A percentile compares a stretch with the other conserved stretches of the same genome.
These are phyloP conservation scores for Brassica cretica DNA, from an alignment of 345 rosid species.

Conservation along the genomic window DNA sequence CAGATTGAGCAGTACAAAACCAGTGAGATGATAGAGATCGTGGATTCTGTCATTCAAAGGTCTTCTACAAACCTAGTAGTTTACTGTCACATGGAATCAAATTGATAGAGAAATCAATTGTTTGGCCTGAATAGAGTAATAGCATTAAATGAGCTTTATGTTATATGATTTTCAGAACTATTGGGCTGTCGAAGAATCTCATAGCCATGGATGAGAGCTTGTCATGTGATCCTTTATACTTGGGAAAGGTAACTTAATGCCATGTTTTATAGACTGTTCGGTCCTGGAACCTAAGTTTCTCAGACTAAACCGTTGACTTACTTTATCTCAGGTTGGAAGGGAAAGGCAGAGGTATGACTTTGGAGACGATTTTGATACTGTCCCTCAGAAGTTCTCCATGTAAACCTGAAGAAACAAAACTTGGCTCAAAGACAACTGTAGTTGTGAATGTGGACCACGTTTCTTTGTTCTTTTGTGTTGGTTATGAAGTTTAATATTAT, in stretches of 20 bases:
- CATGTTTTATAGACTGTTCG: not conserved
- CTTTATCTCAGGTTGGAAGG: conserved; percentile 62
- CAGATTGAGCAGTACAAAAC: conserved; percentile 93
- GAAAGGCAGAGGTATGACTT: conserved; percentile 91
- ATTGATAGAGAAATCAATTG: not conserved
- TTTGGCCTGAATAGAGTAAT: conserved; percentile 6
- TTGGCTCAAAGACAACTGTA: conserved; percentile 12
- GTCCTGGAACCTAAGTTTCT: conserved; percentile 20
- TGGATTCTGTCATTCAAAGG: conserved; percentile 91
- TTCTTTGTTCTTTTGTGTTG: conserved; percentile 17
- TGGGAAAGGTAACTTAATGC: conserved; percentile 62
- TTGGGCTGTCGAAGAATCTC: conserved; percentile 81
- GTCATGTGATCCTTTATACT: conserved; percentile 77
- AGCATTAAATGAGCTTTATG: not conserved
- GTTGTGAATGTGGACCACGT: conserved; percentile 14
- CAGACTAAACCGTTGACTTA: conserved; percentile 17
- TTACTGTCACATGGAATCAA: not conserved
- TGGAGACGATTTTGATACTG: conserved; percentile 80
- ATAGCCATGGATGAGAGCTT: conserved; percentile 72
- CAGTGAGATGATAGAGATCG: conserved; percentile 75
- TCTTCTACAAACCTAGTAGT: conserved; percentile 30
- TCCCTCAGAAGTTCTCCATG: conserved; percentile 83
- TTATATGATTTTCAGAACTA: conserved; percentile 53
- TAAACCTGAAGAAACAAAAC: conserved; percentile 33
- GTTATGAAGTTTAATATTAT: conserved; percentile 6